Evolutionary conservation across 371 early-diverging fungal species (phyloP).

Genomic region (Saksenaea oblongispora): DNA sequence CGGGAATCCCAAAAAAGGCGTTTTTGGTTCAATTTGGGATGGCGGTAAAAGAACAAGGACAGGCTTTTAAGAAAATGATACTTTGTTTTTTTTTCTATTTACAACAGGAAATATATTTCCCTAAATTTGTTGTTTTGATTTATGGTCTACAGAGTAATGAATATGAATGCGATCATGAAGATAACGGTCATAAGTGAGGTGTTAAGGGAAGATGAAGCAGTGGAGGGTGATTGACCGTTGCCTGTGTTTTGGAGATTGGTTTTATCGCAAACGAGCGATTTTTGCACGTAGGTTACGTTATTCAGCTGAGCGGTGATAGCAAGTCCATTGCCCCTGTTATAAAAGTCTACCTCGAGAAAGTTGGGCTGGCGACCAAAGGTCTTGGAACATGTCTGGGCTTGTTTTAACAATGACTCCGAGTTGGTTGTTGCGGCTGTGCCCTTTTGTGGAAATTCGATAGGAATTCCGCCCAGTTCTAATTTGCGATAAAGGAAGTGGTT

Average conservation of each 20-base stretch:
- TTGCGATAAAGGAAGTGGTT: conserved; percentile 52
- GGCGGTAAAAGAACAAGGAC: neutral
- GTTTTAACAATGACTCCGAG: conserved; percentile 35
- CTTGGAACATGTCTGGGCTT: conserved; percentile 43
- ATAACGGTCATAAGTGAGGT: neutral
- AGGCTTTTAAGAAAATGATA: neutral
- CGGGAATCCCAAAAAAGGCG: conserved; percentile 6
- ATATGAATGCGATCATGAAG: neutral
- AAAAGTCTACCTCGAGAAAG: conserved; percentile 79
- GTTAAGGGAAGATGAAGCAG: neutral
- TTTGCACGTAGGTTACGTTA: conserved; percentile 51
- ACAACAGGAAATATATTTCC: neutral
- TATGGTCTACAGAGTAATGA: neutral
- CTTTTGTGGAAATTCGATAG: conserved; percentile 53
- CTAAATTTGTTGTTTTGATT: neutral
- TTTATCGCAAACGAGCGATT: neutral
- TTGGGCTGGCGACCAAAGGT: conserved; percentile 62
- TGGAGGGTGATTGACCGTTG: neutral
- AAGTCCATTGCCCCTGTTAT: conserved; percentile 61
- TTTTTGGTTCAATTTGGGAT: neutral
- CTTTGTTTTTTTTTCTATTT: no score
- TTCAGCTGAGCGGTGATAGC: conserved; percentile 64
- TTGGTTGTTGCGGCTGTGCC: conserved; percentile 53
- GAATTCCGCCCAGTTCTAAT: conserved; percentile 19
- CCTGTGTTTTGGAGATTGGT: neutral